Evolutionary conservation across 1,139 yeast species (phyloP).

Genomic region (Yamadazyma sp.): DNA sequence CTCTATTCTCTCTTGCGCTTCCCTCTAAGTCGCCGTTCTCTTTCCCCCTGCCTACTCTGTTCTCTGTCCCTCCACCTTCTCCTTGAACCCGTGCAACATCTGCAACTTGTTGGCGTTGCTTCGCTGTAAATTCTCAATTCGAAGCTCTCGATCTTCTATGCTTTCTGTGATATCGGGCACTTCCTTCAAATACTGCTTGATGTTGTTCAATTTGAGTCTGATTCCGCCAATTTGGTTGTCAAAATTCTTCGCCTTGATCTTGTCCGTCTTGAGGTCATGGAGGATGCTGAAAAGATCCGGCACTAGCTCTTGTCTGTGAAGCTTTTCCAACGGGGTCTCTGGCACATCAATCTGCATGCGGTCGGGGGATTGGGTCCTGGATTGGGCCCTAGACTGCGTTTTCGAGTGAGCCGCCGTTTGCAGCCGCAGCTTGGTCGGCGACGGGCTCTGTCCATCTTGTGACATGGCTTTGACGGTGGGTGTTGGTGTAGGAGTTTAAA

Average conservation of each 20-base stretch:
- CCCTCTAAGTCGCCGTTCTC: too few species aligned
- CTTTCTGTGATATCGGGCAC: constrained; percentile 43
- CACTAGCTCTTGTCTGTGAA: constrained; percentile 33
- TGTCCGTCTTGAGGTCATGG: constrained; percentile 36
- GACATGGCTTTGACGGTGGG: neutral
- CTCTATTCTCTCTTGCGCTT: too few species aligned
- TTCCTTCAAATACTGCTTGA: constrained; percentile 32
- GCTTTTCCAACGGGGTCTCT: constrained; percentile 23
- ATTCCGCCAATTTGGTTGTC: constrained; percentile 46
- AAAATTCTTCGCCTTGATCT: constrained; percentile 43
- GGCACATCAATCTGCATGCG: constrained; percentile 2
- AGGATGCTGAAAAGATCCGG: constrained; percentile 41
- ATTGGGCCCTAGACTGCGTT: neutral
- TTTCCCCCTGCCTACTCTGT: neutral
- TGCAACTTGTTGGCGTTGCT: constrained; percentile 28
- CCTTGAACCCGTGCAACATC: constrained; percentile 24
- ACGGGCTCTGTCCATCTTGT: neutral
- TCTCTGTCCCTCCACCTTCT: constrained; percentile 13
- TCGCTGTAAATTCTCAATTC: constrained; percentile 25
- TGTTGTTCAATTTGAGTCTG: constrained; percentile 34
- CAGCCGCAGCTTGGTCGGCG: neutral
- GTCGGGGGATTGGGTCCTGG: neutral
- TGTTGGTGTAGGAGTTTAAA: too few species aligned
- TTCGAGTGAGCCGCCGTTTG: neutral
- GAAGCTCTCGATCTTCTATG: constrained; percentile 26